These are phyloP conservation scores for Trametes versicolor DNA, from an alignment of 1,284 basidiomycete species.

Conservation along the genomic window DNA sequence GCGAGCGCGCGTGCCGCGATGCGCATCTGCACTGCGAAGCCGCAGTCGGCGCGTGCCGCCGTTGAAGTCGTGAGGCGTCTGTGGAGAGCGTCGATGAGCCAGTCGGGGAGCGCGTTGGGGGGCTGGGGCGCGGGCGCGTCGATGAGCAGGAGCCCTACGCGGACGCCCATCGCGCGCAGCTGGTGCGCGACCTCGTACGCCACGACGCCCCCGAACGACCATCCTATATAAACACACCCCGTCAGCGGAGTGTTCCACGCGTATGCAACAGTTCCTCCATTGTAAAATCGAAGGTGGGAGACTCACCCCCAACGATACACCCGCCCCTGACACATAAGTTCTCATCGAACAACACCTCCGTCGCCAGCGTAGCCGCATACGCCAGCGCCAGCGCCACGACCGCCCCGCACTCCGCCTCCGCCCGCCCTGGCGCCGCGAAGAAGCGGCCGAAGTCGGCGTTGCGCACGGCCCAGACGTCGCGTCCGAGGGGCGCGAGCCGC, in stretches of 20 bases:
- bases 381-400: constrained; percentile 59
- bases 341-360: constrained; percentile 7
- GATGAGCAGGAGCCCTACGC: constrained; percentile 70
- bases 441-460: constrained; percentile 58
- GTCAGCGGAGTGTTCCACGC: background rate
- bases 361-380: constrained; percentile 56
- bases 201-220: constrained; percentile 81
- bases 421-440: background rate
- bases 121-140: constrained; percentile 68
- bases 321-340: constrained; percentile 42
- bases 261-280: too few species aligned
- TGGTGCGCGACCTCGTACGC: constrained; percentile 71
- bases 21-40: constrained; percentile 36
- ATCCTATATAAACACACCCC: constrained; percentile 53
- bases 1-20: constrained; percentile 35
- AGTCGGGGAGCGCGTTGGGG: constrained; percentile 57
- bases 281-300: too few species aligned
- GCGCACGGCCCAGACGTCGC: constrained; percentile 66
- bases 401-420: constrained; percentile 48
- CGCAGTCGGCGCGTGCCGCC: background rate
- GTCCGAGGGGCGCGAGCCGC: constrained; percentile 55
- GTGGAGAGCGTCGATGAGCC: constrained; percentile 52
- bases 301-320: constrained; percentile 68
- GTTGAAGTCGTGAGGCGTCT: background rate
- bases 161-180: constrained; percentile 52